Evolutionary conservation across 2,329 filamentous ascomycete species (phyloP), one percentile per base, ranked within the genome.

Genomic region (Alternaria metachromatica): DNA sequence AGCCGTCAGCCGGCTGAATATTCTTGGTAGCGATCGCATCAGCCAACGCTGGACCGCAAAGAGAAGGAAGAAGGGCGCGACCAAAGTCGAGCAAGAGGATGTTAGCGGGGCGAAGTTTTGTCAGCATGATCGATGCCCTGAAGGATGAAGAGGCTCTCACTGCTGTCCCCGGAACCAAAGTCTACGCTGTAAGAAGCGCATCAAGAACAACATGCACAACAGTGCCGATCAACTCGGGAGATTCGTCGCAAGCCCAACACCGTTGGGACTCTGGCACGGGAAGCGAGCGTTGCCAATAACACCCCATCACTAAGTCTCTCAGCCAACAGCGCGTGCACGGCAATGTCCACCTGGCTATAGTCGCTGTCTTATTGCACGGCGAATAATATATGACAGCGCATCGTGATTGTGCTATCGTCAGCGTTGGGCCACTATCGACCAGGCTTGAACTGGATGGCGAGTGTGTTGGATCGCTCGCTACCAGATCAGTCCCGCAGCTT

Each of bases 381-480:
- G 56, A 58, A 37, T 60, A 57, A 51, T 60, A 43, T 55, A 45
- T 41, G 56, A 33, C 51, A 44, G 25, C 54, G 55, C 48, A 60
- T 45, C 60, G 60, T 21, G 25, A 46, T 13, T 48, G 26, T 51
- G 25, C 21, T 66, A 66, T 66, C 20, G 48, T 58, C 60, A 61
- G 60, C 60, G 49, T 11, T 63, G 21, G 37, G 37, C 7, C 23
- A 55, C 21, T 63, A 63, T 63, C 26, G 48, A 59, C 60, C 28
- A 23, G 57, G 56, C 37, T 23, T 20, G n/a, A 33, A 37, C 10
- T 18, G 23, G 51, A 63, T 30, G 60, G 63, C 30, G 56, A 56
- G 55, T 33, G 60, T 50, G 33, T 25, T 49, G 49, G 44, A 58
- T 58, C 56, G 28, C 37, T 63, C 60, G 63, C 60, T 66, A 64